A percentile compares a stretch with the other conserved stretches of the same genome.
Evolutionary conservation across 192 early-diverging fungal species (phyloP).

Genomic region (Coemansia sp.): DNA sequence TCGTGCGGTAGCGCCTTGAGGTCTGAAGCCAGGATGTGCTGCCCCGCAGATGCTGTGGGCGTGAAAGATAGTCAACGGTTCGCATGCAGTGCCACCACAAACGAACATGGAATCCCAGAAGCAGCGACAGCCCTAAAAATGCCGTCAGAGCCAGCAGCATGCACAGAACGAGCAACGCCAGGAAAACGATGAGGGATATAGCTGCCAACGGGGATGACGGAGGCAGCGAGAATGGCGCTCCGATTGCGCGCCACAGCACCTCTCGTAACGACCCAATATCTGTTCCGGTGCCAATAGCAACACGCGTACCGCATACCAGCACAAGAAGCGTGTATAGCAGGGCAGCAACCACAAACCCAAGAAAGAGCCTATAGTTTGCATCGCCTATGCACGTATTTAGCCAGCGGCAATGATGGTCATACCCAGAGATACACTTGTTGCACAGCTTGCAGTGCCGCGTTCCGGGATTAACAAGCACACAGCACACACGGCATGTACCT

Average conservation of each 20-base stretch:
- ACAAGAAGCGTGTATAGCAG: slow-evolving; percentile 20
- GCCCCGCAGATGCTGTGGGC: slow-evolving; percentile 15
- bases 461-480: slow-evolving; percentile 8
- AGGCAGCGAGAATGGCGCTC: slow-evolving; percentile 8
- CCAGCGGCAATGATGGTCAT: slow-evolving; percentile 53
- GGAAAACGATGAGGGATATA: slow-evolving; percentile 10
- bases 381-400: slow-evolving; percentile 47
- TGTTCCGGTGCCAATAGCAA: slow-evolving; percentile 13
- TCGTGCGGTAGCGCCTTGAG: slow-evolving; percentile 27
- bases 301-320: slow-evolving; percentile 25
- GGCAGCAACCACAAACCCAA: slow-evolving; percentile 22
- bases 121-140: slow-evolving; percentile 25
- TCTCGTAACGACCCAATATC: slow-evolving; percentile 19
- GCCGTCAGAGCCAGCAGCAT: slow-evolving; percentile 25
- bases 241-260: slow-evolving; percentile 22
- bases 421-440: slow-evolving; percentile 54
- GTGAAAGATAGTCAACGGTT: slow-evolving; percentile 35
- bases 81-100: slow-evolving; percentile 36
- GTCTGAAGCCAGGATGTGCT: slow-evolving; percentile 16
- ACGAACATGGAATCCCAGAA: slow-evolving; percentile 43
- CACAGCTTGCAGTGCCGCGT: slow-evolving; percentile 53
- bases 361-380: slow-evolving; percentile 40
- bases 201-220: slow-evolving; percentile 1
- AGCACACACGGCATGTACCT: slow-evolving; percentile 36
- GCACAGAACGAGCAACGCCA: slow-evolving; percentile 25